Conservation (phyloP, 2,329 filamentous ascomycete genomes). For the Coniochaeta sp. region DNA sequence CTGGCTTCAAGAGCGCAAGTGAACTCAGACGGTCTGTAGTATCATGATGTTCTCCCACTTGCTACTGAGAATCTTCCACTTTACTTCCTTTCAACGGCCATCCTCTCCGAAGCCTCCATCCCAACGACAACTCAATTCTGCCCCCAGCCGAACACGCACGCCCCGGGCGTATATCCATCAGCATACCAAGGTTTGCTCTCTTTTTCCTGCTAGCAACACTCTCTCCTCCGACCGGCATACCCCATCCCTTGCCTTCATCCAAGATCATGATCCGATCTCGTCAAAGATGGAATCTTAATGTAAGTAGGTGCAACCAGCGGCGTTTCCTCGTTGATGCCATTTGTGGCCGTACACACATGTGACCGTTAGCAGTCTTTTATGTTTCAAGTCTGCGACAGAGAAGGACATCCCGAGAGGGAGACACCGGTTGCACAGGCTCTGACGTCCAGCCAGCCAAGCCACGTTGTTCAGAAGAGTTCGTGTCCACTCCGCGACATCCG, state of each 20-base stretch:
- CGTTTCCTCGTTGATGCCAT: not conserved
- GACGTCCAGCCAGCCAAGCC: not conserved
- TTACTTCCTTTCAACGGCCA: too few species aligned
- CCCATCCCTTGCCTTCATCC: not conserved
- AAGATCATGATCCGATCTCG: not conserved
- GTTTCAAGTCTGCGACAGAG: not conserved
- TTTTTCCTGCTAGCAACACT: not conserved
- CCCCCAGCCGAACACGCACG: not conserved
- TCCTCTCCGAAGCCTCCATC: too few species aligned
- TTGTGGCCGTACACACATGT: not conserved
- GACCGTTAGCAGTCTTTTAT: not conserved
- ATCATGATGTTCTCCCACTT: not conserved
- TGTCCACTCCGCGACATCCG: not conserved
- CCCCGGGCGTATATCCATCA: not conserved
- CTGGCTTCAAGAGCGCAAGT: too few species aligned
- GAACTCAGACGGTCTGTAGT: too few species aligned
- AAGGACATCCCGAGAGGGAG: not conserved
- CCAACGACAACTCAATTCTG: not conserved
- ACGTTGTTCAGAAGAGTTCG: not conserved
- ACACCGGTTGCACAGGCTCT: too few species aligned
- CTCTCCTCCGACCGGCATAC: not conserved
- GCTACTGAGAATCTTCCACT: too few species aligned
- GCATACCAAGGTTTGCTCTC: not conserved
- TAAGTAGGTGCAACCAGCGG: not conserved
- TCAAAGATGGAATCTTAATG: not conserved